Base-by-base conservation (phyloP, 2,329 filamentous ascomycete genomes). In the Thermoascus crustaceus region DNA sequence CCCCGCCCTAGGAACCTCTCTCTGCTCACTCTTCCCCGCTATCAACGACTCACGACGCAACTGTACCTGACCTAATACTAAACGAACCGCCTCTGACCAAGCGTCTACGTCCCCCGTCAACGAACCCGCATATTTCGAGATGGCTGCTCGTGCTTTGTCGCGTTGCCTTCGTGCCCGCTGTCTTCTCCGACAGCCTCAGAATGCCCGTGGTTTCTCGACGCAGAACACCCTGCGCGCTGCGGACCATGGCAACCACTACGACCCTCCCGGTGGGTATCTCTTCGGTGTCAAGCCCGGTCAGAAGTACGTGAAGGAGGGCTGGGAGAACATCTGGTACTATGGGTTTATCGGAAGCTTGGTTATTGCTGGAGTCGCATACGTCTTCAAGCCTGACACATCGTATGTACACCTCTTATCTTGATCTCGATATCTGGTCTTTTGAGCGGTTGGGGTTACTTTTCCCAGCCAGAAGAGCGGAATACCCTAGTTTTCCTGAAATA, bases 341-440 rank as follows among this genome's bases (percentile, higher is more conserved):
- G 87, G 88, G 32, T 87, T 94, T 64, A 83, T 80, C 60, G 85
- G 85, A 36, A 82, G 79, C 55, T 66, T 94, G 55, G 66, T 78
- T 18, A 71, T 86, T 46, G 81, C 80, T 36, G 78, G 76, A 42
- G 71, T 95, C 47, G 85, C 83, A 47, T 86, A 94, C 68, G 86
- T 85, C 44, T 96, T 91, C 63, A 96, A 96, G 79, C 91, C 91
- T 35, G 91, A 98, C 73, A 96, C 89, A 45, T 94, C 86, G 91
- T 98, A 74, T 70, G 88, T 86, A 41, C 33, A 27, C 30, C 31
- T 41, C 35, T 34, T 33, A 34, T 37, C 27, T 32, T 22, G 23
- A 31, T n/a, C 24, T 26, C n/a, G n/a, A n/a, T n/a, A n/a, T n/a
- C n/a, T n/a, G 19, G 14, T 5, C 16, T 5, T 14, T 21, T n/a